Conservation (phyloP, 2,329 filamentous ascomycete genomes). For the Biscogniauxia mediterranea region DNA sequence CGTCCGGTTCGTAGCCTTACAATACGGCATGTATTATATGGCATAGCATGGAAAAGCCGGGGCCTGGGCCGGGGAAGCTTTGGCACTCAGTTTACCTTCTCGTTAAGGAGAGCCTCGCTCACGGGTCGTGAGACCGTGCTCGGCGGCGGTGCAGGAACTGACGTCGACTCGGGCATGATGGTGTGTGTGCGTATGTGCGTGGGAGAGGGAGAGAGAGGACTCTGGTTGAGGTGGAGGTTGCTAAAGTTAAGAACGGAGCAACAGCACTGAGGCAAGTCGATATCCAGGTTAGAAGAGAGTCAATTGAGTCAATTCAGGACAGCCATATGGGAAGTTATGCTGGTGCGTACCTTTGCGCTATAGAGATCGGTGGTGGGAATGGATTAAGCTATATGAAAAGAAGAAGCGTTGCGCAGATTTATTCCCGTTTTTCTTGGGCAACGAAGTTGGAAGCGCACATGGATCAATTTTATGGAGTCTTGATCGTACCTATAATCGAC, state of each 20-base stretch:
- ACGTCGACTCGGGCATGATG: conserved; percentile 52
- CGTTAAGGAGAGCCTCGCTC: conserved; percentile 96
- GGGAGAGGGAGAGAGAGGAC: conserved; percentile 6
- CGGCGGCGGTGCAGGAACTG: conserved; percentile 57
- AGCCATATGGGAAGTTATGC: conserved; percentile 3
- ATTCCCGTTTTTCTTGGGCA: conserved; percentile 3
- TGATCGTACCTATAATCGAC: neutral
- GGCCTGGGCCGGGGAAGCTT: too few species aligned
- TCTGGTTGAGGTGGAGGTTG: conserved; percentile 9
- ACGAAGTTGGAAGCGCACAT: too few species aligned
- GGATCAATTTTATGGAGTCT: too few species aligned
- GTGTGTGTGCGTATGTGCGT: neutral
- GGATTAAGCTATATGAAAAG: conserved; percentile 9
- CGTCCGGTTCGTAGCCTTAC: too few species aligned
- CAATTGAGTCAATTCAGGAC: neutral
- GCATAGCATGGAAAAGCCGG: too few species aligned
- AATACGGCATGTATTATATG: too few species aligned
- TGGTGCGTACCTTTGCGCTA: neutral
- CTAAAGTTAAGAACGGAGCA: conserved; percentile 12
- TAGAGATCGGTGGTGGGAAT: neutral
- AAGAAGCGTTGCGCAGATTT: conserved; percentile 14
- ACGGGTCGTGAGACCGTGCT: conserved; percentile 76
- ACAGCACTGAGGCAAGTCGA: conserved; percentile 4
- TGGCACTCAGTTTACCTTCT: conserved; percentile 70
- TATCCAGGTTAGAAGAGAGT: conserved; percentile 14